phyloP scores from a whole-genome alignment of 2,329 filamentous ascomycete species.

The Aspergillus sp. region DNA sequence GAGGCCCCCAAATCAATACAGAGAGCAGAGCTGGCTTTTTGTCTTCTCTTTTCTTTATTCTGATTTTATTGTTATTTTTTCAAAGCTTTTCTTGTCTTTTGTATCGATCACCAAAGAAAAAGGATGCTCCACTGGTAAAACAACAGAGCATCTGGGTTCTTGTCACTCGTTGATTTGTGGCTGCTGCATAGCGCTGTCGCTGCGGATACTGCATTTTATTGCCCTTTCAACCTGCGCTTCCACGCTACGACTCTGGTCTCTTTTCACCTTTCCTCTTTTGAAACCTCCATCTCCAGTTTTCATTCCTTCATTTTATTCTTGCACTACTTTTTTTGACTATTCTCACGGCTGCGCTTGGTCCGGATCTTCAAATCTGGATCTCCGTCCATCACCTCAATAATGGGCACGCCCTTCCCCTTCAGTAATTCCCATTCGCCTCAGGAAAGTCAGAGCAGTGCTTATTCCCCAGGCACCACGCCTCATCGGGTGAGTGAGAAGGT shows the following conservation, averaged over 20 bases:
- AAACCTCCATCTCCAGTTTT: background rate
- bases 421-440: background rate
- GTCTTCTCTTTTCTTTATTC: too few relatives aligned
- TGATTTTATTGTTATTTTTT: too few relatives aligned
- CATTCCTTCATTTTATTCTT: background rate
- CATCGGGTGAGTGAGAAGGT: background rate
- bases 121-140: background rate
- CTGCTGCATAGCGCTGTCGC: background rate
- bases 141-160: background rate
- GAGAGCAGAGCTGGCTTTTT: too few relatives aligned
- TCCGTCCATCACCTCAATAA: background rate
- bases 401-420: background rate
- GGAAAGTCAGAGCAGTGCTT: background rate
- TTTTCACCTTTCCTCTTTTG: background rate
- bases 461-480: background rate
- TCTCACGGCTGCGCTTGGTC: background rate
- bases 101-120: too few relatives aligned
- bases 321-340: too few relatives aligned
- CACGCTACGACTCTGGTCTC: background rate
- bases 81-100: too few relatives aligned
- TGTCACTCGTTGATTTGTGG: background rate
- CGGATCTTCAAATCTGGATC: background rate
- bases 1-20: too few relatives aligned
- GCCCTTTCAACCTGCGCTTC: too few relatives aligned
- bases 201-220: conserved; percentile 1